A percentile compares a stretch with the other conserved stretches of the same genome.
phyloP scores from a whole-genome alignment of 2,329 filamentous ascomycete species.

The Tolypocladium pustulatum region DNA sequence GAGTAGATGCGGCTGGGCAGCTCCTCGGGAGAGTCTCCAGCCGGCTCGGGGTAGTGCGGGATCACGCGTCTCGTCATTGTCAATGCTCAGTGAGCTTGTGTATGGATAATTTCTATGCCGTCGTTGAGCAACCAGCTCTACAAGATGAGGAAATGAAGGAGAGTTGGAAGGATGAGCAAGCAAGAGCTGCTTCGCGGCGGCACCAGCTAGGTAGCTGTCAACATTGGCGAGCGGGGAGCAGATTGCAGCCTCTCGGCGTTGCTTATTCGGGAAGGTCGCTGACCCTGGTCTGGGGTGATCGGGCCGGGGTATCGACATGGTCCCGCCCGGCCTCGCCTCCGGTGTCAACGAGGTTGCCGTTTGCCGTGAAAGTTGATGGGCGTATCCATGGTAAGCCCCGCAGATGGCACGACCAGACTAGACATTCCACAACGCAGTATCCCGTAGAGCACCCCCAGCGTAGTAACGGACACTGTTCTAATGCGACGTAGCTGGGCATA shows the following conservation, averaged over 20 bases:
- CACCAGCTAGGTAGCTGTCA: not conserved
- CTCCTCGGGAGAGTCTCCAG: not conserved
- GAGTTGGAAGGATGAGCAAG: not conserved
- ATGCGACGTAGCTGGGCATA: too few relatives aligned
- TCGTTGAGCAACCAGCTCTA: not conserved
- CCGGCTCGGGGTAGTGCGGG: not conserved
- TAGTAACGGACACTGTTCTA: too few relatives aligned
- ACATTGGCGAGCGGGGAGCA: not conserved
- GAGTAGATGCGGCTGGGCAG: slow-evolving; percentile 12
- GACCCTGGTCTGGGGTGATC: not conserved
- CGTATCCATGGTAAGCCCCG: too few relatives aligned
- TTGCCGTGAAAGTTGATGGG: too few relatives aligned
- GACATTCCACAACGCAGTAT: too few relatives aligned
- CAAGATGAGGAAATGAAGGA: not conserved
- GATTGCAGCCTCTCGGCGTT: not conserved
- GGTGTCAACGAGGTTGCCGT: not conserved
- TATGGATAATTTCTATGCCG: not conserved
- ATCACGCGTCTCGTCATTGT: slow-evolving; percentile 2
- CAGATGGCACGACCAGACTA: too few relatives aligned
- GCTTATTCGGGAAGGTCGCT: not conserved
- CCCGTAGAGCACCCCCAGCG: too few relatives aligned
- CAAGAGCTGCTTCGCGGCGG: not conserved
- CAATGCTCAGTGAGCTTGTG: not conserved
- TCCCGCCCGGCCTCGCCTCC: not conserved
- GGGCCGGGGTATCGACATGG: not conserved